phyloP scores from a whole-genome alignment of 768 basidiomycete species.

The Mycena polygramma region DNA sequence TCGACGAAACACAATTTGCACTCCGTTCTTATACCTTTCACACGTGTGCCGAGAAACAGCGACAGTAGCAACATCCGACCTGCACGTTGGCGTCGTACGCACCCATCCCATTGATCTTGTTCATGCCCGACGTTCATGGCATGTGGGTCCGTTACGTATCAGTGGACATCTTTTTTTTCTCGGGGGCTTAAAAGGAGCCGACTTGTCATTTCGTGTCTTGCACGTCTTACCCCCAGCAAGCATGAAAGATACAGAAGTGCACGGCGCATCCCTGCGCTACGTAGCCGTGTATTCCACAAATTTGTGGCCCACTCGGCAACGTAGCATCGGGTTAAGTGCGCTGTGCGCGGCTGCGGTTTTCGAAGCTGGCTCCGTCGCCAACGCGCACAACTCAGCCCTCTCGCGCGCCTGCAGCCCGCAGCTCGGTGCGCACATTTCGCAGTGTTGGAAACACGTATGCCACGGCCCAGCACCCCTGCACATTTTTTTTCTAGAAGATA shows the following conservation, averaged over 20 bases:
- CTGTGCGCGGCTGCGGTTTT: not conserved
- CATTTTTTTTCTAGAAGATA: not conserved
- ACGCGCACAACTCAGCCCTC: too few species aligned
- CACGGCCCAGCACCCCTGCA: too few species aligned
- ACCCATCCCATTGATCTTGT: not conserved
- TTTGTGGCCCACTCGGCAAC: constrained; percentile 27
- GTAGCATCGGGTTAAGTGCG: constrained; percentile 21
- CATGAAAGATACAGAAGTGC: not conserved
- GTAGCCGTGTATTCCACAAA: constrained; percentile 36
- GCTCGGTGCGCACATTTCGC: too few species aligned
- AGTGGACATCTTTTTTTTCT: too few species aligned
- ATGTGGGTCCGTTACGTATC: constrained; percentile 26
- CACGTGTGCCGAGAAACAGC: constrained; percentile 2
- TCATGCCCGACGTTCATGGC: not conserved
- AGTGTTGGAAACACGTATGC: too few species aligned
- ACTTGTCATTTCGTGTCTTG: not conserved
- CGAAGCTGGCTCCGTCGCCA: too few species aligned
- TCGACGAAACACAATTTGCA: constrained; percentile 4
- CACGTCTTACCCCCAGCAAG: not conserved
- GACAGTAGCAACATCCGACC: not conserved
- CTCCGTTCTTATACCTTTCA: not conserved
- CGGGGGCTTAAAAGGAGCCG: not conserved
- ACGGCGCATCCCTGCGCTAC: constrained; percentile 17
- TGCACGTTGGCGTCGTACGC: constrained; percentile 14
- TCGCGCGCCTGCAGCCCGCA: too few species aligned